phyloP scores from a whole-genome alignment of 1,284 basidiomycete species.

The Cutaneotrichosporon daszewskae region DNA sequence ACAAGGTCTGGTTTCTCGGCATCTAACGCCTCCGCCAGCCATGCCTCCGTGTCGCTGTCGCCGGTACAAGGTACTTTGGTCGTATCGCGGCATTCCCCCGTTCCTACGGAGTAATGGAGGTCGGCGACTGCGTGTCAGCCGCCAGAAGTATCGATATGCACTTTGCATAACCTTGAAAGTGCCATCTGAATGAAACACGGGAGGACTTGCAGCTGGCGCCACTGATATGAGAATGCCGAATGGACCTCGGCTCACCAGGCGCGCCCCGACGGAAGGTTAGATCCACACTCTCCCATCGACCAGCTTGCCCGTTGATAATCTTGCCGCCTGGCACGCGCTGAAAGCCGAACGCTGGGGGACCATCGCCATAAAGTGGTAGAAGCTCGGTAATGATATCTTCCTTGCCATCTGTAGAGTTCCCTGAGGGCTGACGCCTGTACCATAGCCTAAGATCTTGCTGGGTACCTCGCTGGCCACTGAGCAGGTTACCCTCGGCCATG shows the following conservation, averaged over 20 bases:
- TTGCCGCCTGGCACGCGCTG: slow-evolving; percentile 58
- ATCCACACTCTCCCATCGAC: slow-evolving; percentile 39
- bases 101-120: slow-evolving; percentile 73
- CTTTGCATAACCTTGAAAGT: slow-evolving; percentile 79
- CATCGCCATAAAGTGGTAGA: slow-evolving; percentile 77
- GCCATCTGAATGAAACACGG: slow-evolving; percentile 74
- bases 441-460: slow-evolving; percentile 60
- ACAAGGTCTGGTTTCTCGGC: slow-evolving; percentile 82
- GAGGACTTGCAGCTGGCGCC: slow-evolving; percentile 62
- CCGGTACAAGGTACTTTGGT: slow-evolving; percentile 51
- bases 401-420: background rate
- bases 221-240: too few relatives aligned
- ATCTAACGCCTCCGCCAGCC: slow-evolving; percentile 67
- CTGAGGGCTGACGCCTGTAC: slow-evolving; percentile 56
- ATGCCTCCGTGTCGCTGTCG: slow-evolving; percentile 66
- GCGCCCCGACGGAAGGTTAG: slow-evolving; percentile 35
- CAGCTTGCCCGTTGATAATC: slow-evolving; percentile 48
- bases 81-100: slow-evolving; percentile 66
- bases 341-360: slow-evolving; percentile 76
- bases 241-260: too few relatives aligned
- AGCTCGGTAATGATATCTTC: slow-evolving; percentile 70
- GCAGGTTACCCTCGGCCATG: slow-evolving; percentile 36
- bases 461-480: slow-evolving; percentile 45
- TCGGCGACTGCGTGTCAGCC: slow-evolving; percentile 60
- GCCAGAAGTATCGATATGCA: slow-evolving; percentile 7